Evolutionary conservation across 768 basidiomycete species (phyloP), one percentile per base, ranked within the genome.

Genomic region (Suillus cothurnatus): DNA sequence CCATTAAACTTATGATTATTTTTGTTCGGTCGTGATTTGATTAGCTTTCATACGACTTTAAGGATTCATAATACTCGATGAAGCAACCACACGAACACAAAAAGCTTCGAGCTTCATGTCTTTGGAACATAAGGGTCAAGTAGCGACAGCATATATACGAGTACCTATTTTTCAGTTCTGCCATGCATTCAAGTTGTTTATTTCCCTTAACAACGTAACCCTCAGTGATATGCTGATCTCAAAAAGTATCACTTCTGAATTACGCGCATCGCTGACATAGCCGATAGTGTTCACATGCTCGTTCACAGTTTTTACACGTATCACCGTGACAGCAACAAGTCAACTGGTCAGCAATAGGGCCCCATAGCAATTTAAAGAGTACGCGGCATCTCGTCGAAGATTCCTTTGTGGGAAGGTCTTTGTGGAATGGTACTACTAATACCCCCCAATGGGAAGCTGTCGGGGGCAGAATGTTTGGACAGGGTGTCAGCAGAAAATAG

Each of bases 61-160:
- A 23, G 23, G 23, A 53, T 31, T 53, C 50, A 21, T 17, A 50
- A 23, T 77, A 76, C 74, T 86, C 86, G 71, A 86, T 68, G 72
- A 81, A 86, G 23, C 78, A 34, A 85, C 72, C 36, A 79, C 76
- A 71, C 86, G 84, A 34, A 87, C 85, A 85, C 85, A 86, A 15
- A 86, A 15, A 85, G 77, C 17, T 84, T 82, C 85, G 84, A 85
- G 77, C 26, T 84, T 82, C 85, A 84, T 85, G 68, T 84, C 84
- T 60, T 81, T 79, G 3, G 79, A 74, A 15, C 73, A 66, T 1
- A 84, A n/a, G 73, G 65, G 70, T 86, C 83, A 67, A 84, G 75
- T 31, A 86, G 78, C 53, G 85, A 79, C 3, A 85, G 80, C 28
- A 85, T 83, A 28, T 39, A n/a, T 19, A 41, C 84, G 81, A 11